A percentile compares a stretch with the other conserved stretches of the same genome.
These are phyloP conservation scores for Flaveria ramosissima DNA, from an alignment of 129 eudicot species.

Conservation along the genomic window DNA sequence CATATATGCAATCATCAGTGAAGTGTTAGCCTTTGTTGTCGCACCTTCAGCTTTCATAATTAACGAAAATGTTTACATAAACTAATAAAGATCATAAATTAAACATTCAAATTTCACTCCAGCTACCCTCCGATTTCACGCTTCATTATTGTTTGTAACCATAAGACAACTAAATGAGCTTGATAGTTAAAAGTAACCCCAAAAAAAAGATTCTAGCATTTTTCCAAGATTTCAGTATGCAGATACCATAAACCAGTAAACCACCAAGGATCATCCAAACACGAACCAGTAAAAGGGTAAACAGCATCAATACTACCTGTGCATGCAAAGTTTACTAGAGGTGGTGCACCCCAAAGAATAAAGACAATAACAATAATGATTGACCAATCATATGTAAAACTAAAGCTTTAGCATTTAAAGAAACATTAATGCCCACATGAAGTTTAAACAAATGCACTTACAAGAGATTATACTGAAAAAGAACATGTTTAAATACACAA, in stretches of 20 bases:
- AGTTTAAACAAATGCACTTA: neutral
- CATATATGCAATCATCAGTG: neutral
- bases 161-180: neutral
- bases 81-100: neutral
- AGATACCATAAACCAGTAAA: neutral
- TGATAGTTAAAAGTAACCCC: neutral
- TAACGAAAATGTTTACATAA: neutral
- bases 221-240: conserved; percentile 8
- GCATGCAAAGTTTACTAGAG: conserved; percentile 11
- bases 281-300: neutral
- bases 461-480: conserved; percentile 6
- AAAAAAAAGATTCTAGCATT: neutral
- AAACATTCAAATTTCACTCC: neutral
- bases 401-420: neutral
- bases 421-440: conserved; percentile 12
- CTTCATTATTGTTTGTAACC: neutral
- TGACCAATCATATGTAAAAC: neutral
- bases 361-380: neutral
- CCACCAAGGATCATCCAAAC: neutral
- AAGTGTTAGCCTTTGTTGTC: neutral
- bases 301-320: neutral
- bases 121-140: neutral
- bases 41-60: neutral
- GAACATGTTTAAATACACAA: neutral
- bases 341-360: neutral